Percentiles rank a stretch among this genome's conserved stretches.
phyloP scores from a whole-genome alignment of 2,329 filamentous ascomycete genomes.

The Metarhizium album region DNA sequence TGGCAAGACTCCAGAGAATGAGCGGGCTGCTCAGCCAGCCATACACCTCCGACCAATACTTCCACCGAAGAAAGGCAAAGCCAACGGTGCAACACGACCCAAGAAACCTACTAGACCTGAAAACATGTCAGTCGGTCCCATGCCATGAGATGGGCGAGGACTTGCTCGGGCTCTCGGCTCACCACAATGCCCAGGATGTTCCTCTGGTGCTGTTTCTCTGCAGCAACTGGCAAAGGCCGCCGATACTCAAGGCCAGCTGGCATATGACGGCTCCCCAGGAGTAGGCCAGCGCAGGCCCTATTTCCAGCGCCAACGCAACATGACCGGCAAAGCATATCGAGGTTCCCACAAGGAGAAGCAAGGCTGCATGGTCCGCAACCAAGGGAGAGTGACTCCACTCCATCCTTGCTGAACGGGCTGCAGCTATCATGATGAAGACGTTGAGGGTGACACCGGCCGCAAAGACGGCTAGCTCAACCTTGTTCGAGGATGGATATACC shows the following conservation, averaged over 20 bases:
- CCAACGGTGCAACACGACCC: conserved; percentile 9
- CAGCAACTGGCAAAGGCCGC: conserved; percentile 8
- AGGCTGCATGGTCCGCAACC: conserved; percentile 5
- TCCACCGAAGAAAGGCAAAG: conserved; percentile 8
- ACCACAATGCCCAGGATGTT: conserved; percentile 8
- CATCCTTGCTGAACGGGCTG: conserved; percentile 5
- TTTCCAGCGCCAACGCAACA: conserved; percentile 8
- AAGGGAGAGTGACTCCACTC: conserved; percentile 9
- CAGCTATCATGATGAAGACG: conserved; percentile 8
- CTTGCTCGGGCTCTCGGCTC: neutral
- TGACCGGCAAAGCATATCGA: conserved; percentile 9
- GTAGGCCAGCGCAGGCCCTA: conserved; percentile 9
- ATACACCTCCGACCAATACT: conserved; percentile 9
- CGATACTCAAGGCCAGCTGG: conserved; percentile 8
- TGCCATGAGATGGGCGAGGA: neutral
- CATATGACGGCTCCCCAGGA: conserved; percentile 11
- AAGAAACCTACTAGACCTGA: conserved; percentile 8
- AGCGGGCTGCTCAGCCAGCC: conserved; percentile 8
- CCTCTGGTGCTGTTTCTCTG: conserved; percentile 8
- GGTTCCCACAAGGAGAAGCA: conserved; percentile 5
- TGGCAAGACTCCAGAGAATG: conserved; percentile 7
- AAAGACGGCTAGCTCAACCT: conserved; percentile 7
- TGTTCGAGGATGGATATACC: conserved; percentile 8
- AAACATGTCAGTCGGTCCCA: neutral
- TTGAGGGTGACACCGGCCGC: conserved; percentile 6